Base-by-base conservation (phyloP, 495 filamentous ascomycete species). In the Collariella sp. region DNA sequence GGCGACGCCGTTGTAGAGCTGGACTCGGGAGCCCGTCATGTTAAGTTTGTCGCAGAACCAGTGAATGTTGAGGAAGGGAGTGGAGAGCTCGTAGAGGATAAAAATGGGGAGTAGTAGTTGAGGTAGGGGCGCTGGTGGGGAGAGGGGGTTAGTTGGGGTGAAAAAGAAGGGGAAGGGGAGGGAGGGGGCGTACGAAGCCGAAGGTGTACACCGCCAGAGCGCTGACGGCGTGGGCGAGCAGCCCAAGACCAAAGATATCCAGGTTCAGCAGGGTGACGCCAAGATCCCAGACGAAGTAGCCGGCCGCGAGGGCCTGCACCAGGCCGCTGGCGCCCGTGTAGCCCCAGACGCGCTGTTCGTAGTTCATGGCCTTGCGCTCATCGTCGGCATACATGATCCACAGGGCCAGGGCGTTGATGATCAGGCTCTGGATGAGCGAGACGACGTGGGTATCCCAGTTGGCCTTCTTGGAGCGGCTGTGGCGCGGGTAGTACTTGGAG, bases 391-490 rank as follows among this genome's bases (percentile, higher is more conserved):
- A 83, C 72, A 96, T 95, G 39, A 90, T 82, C 83, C 85, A 96
- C 33, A 99, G 67, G 13, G 89, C 88, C 36, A 87, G 66, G 40
- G 55, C 64, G 66, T 85, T 88, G 72, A 99, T 88, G n/a, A 90
- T 70, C 15, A 78, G 72, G 62, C 83, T 85, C 74, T 99, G 93
- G 16, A 88, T 73, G n/a, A 99, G 72, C 13, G 88, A 95, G 20
- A 97, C 94, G 61, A 96, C 86, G 66, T 96, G 93, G 24, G 96
- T 85, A 70, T 99, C 86, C 93, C 93, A 99, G 79, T 91, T 97
- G 57, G 91, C 72, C 67, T 79, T 82, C 45, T 86, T 91, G 29
- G 83, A 79, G 10, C 68, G 70, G 46, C 77, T 77, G 52, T 96
- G 73, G 29, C 75, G 72, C 12, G 77, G 70, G 71, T 97, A 98